Evolutionary conservation across 331 rosid species (phyloP).

Genomic region (Cydonia oblonga): DNA sequence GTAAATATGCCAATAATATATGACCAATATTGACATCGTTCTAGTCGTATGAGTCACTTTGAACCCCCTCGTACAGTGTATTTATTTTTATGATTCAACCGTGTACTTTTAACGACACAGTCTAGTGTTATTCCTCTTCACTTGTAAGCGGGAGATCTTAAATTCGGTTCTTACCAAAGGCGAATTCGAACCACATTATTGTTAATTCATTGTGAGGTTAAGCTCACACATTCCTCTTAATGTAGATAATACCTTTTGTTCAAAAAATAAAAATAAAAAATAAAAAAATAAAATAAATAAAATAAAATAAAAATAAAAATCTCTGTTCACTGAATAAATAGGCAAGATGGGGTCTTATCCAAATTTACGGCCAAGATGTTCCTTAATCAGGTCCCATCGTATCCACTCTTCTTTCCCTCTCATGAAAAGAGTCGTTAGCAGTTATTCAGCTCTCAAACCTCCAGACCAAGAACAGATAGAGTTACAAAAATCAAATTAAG

Average conservation of each 20-base stretch:
- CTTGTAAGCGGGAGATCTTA: too few relatives aligned
- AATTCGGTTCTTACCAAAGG: rapidly evolving
- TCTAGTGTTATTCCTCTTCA: rapidly evolving
- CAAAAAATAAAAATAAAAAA: too few relatives aligned
- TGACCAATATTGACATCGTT: not conserved
- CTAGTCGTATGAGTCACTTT: not conserved
- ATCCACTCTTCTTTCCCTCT: slow-evolving; percentile 8
- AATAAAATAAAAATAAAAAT: too few relatives aligned
- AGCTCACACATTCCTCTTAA: rapidly evolving
- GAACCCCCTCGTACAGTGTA: not conserved
- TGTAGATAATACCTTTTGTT: too few relatives aligned
- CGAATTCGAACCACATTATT: too few relatives aligned
- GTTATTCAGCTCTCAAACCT: not conserved
- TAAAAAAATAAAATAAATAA: too few relatives aligned
- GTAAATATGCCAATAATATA: not conserved
- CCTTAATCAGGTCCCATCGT: slow-evolving; percentile 13
- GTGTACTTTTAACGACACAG: too few relatives aligned
- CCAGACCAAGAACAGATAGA: slow-evolving; percentile 1
- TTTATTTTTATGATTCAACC: not conserved
- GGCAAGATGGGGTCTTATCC: slow-evolving; percentile 12
- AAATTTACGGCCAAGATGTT: slow-evolving; percentile 1
- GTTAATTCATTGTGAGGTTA: too few relatives aligned
- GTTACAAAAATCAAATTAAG: not conserved
- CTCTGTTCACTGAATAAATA: too few relatives aligned
- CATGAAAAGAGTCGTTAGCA: not conserved